A percentile compares a stretch with the other conserved stretches of the same genome.
Conservation (phyloP, 768 basidiomycete species). For the Boletus pseudo-olivaceus region DNA sequence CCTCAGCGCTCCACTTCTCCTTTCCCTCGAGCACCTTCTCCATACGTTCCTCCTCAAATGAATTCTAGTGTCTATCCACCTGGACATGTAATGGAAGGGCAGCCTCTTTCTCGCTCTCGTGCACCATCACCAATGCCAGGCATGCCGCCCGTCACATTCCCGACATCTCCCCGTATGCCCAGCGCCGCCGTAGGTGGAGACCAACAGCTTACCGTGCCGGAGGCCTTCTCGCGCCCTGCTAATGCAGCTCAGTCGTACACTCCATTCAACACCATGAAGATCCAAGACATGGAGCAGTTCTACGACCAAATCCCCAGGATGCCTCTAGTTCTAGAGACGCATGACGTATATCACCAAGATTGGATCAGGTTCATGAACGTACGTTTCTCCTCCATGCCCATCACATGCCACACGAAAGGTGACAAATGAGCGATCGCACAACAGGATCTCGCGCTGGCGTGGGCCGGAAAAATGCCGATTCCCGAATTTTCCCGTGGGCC, state of each 20-base stretch:
- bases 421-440: neutral
- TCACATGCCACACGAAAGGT: neutral
- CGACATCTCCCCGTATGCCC: conserved; percentile 30
- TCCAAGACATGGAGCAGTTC: conserved; percentile 77
- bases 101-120: conserved; percentile 42
- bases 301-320: conserved; percentile 64
- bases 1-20: conserved; percentile 29
- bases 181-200: conserved; percentile 22
- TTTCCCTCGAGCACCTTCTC: conserved; percentile 31
- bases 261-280: conserved; percentile 65
- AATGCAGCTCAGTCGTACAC: conserved; percentile 66
- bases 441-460: conserved; percentile 71
- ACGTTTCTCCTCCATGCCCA: conserved; percentile 22
- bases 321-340: conserved; percentile 66
- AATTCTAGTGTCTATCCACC: conserved; percentile 45
- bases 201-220: conserved; percentile 54
- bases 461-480: conserved; percentile 73
- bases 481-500: conserved; percentile 47
- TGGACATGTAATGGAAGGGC: conserved; percentile 56
- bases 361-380: conserved; percentile 81
- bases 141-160: conserved; percentile 26
- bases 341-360: conserved; percentile 75
- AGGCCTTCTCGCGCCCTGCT: conserved; percentile 71
- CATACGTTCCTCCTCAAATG: conserved; percentile 23
- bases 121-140: conserved; percentile 56